Evolutionary conservation across 177 flowering plant genomes (phyloP).

Genomic region (Vitis hybrid): DNA sequence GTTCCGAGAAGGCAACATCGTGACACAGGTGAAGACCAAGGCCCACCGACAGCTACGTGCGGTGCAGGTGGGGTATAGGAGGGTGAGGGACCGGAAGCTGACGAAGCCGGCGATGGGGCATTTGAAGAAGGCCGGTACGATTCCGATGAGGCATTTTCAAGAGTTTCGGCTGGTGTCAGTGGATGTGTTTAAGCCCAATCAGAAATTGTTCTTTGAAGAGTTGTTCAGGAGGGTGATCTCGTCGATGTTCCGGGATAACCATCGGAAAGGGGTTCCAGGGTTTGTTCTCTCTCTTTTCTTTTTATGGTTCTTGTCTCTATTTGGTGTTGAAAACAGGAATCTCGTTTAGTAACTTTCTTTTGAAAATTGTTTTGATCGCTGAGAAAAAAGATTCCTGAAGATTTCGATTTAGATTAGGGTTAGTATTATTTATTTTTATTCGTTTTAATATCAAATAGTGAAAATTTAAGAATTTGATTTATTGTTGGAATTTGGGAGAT

Average conservation of each 20-base stretch:
- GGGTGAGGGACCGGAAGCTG: conserved; percentile 81
- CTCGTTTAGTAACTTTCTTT: too few relatives aligned
- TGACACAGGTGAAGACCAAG: conserved; percentile 82
- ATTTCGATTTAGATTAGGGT: too few relatives aligned
- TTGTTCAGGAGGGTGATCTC: conserved; percentile 86
- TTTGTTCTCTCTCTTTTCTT: conserved; percentile 11
- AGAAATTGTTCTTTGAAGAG: conserved; percentile 59
- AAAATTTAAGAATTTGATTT: too few relatives aligned
- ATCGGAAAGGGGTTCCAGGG: conserved; percentile 99
- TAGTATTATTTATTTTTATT: too few relatives aligned
- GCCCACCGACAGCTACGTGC: conserved; percentile 91
- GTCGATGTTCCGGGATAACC: conserved; percentile 91
- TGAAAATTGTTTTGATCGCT: too few relatives aligned
- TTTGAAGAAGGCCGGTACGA: conserved; percentile 68
- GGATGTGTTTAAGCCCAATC: conserved; percentile 72
- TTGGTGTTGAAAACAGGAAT: not conserved
- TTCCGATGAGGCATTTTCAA: conserved; percentile 90
- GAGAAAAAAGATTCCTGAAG: too few relatives aligned
- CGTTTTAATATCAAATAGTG: too few relatives aligned
- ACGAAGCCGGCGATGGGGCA: conserved; percentile 96
- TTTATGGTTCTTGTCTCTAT: not conserved
- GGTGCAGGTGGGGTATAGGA: conserved; percentile 87
- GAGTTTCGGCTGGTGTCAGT: conserved; percentile 75
- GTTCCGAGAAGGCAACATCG: conserved; percentile 92
- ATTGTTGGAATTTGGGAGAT: too few relatives aligned